These are phyloP conservation scores for Rhodotorula sp. DNA, from an alignment of 1,284 basidiomycete genomes.

Conservation along the genomic window DNA sequence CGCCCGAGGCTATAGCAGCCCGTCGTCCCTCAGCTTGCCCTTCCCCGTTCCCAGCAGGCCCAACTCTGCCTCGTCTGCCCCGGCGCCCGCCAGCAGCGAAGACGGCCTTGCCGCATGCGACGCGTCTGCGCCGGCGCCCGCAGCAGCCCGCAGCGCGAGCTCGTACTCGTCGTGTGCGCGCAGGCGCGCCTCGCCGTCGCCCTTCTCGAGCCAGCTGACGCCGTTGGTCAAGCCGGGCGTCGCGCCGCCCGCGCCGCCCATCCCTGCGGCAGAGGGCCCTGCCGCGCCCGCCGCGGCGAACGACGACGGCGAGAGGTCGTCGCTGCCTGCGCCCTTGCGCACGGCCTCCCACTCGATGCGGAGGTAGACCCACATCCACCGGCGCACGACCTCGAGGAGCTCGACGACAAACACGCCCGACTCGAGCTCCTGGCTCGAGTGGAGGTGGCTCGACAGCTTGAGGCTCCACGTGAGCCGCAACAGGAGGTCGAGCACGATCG, in stretches of 20 bases:
- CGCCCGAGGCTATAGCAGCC: too few relatives aligned
- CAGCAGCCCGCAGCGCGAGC: not conserved
- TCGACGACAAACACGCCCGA: constrained; percentile 86
- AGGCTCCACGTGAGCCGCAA: constrained; percentile 93
- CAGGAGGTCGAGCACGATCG: constrained; percentile 80
- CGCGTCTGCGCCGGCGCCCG: not conserved
- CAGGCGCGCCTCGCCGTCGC: constrained; percentile 31
- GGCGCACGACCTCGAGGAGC: constrained; percentile 78
- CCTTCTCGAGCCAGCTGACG: constrained; percentile 24
- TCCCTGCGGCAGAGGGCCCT: not conserved
- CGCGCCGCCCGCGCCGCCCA: not conserved
- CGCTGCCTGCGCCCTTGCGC: constrained; percentile 55
- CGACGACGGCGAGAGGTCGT: not conserved
- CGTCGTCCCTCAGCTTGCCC: too few relatives aligned
- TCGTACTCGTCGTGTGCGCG: constrained; percentile 28
- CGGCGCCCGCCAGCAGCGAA: too few relatives aligned
- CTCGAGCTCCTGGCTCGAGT: constrained; percentile 78
- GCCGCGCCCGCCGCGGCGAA: not conserved
- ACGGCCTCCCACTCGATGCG: constrained; percentile 93
- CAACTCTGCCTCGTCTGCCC: too few relatives aligned
- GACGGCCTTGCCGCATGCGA: not conserved
- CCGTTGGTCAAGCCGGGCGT: not conserved
- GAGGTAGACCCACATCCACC: constrained; percentile 97
- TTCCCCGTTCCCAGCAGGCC: too few relatives aligned
- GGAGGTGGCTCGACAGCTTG: constrained; percentile 84